Conservation (phyloP, 169 alveolate genomes). For the Eimeria acervulina region DNA sequence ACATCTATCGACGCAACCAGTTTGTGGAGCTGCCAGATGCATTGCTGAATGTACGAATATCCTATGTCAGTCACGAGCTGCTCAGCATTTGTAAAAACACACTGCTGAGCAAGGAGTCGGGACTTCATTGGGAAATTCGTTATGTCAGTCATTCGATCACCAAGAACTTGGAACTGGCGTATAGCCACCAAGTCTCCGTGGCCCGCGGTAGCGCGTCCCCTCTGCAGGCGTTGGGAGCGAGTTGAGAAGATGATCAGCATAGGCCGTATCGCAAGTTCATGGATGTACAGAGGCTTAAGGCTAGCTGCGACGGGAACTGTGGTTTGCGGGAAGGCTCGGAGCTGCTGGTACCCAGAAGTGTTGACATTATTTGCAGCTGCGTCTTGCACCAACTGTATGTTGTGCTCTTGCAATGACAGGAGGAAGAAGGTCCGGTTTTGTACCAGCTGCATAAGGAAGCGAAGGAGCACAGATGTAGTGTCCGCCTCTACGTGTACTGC, state of each 20-base stretch:
- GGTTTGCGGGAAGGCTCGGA: slow-evolving; percentile 76
- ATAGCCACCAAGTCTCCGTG: slow-evolving; percentile 43
- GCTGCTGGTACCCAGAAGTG: slow-evolving; percentile 60
- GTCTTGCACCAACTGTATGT: slow-evolving; percentile 64
- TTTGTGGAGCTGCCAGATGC: slow-evolving; percentile 80
- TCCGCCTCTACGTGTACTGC: slow-evolving; percentile 80
- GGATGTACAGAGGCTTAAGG: slow-evolving; percentile 76
- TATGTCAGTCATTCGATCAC: slow-evolving; percentile 77
- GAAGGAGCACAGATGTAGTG: slow-evolving; percentile 78
- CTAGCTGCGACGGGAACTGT: slow-evolving; percentile 14
- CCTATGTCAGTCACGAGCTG: slow-evolving; percentile 56
- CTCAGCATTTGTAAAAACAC: slow-evolving; percentile 69
- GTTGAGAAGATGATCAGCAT: slow-evolving; percentile 66
- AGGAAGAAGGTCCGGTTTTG: slow-evolving; percentile 70
- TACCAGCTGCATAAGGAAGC: slow-evolving; percentile 67
- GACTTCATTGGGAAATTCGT: slow-evolving; percentile 76
- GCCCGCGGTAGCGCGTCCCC: neutral
- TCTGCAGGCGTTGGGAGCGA: slow-evolving; percentile 72
- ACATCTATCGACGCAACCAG: slow-evolving; percentile 81
- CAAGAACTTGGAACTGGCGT: slow-evolving; percentile 79
- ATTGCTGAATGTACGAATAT: slow-evolving; percentile 71
- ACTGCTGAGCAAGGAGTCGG: slow-evolving; percentile 74
- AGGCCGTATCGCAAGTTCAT: slow-evolving; percentile 73
- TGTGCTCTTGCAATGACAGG: slow-evolving; percentile 73
- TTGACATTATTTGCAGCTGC: slow-evolving; percentile 61